A percentile compares a stretch with the other conserved stretches of the same genome.
phyloP scores from a whole-genome alignment of 345 rosid species.

The Acer campestre region DNA sequence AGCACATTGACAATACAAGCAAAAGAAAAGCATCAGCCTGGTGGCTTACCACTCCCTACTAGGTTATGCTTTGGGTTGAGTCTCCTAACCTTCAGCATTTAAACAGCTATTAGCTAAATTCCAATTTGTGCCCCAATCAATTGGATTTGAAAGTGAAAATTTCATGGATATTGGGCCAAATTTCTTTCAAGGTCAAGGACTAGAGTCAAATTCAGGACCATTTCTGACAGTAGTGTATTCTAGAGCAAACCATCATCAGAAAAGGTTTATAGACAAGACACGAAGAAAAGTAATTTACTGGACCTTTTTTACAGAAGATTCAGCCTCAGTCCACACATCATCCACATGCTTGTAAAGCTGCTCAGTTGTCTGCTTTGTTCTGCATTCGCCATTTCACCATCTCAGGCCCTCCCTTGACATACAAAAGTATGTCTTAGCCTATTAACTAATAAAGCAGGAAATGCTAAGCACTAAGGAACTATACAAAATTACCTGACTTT shows the following conservation, averaged over 20 bases:
- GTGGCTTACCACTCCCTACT: not conserved
- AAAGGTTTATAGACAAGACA: not conserved
- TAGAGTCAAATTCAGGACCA: not conserved
- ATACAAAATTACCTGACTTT: conserved; percentile 64
- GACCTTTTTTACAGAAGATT: conserved; percentile 90
- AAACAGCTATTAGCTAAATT: not conserved
- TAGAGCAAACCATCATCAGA: not conserved
- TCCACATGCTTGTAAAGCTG: conserved; percentile 87
- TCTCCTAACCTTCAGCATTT: conserved; percentile 1
- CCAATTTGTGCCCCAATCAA: not conserved
- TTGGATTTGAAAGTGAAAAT: conserved; percentile 10
- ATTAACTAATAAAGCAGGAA: conserved; percentile 40
- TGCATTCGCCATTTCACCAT: conserved; percentile 73
- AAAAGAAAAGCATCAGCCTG: not conserved
- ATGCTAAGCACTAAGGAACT: conserved; percentile 1
- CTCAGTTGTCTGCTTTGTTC: conserved; percentile 92
- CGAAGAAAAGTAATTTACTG: not conserved
- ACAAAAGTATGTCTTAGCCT: conserved; percentile 62
- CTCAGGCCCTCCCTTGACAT: conserved; percentile 73
- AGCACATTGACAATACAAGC: not conserved
- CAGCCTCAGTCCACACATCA: conserved; percentile 88
- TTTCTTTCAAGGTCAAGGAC: not conserved
- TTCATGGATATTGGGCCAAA: not conserved
- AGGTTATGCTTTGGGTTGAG: not conserved
- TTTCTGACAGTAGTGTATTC: not conserved